Conservation (phyloP, 257 asterid genomes). For the Anisodus tanguticus region DNA sequence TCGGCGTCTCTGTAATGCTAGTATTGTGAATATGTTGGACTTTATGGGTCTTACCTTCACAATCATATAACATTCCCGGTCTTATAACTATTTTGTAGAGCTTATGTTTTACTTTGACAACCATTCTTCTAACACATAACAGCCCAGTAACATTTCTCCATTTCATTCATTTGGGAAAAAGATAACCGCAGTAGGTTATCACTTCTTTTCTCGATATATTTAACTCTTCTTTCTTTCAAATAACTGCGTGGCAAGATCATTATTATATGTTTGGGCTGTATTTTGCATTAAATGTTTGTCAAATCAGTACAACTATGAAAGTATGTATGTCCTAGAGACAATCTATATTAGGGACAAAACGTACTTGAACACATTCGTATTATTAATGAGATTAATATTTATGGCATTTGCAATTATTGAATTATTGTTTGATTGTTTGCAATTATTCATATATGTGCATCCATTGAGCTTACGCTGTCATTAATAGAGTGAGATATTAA, state of each 20-base stretch:
- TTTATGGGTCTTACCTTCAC: not conserved
- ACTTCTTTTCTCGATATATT: not conserved
- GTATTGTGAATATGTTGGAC: not conserved
- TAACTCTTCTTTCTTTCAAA: not conserved
- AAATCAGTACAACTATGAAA: not conserved
- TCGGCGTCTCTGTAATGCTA: not conserved
- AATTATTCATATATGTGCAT: too few species aligned
- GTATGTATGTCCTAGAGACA: too few species aligned
- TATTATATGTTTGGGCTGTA: not conserved
- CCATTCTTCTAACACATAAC: not conserved
- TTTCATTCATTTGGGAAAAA: not conserved
- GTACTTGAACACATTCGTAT: too few species aligned
- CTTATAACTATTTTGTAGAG: not conserved
- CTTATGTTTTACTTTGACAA: not conserved
- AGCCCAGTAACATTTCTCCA: not conserved
- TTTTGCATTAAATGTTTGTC: not conserved
- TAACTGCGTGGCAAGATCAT: not conserved
- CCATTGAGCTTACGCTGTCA: too few species aligned
- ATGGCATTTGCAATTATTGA: too few species aligned
- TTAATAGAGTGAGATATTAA: too few species aligned
- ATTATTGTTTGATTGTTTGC: too few species aligned
- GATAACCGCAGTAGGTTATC: not conserved
- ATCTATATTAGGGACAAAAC: too few species aligned
- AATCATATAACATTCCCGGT: not conserved
- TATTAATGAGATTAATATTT: too few species aligned